Conservation (phyloP, 139 green algal species). For the Diplosphaera chodatii region DNA sequence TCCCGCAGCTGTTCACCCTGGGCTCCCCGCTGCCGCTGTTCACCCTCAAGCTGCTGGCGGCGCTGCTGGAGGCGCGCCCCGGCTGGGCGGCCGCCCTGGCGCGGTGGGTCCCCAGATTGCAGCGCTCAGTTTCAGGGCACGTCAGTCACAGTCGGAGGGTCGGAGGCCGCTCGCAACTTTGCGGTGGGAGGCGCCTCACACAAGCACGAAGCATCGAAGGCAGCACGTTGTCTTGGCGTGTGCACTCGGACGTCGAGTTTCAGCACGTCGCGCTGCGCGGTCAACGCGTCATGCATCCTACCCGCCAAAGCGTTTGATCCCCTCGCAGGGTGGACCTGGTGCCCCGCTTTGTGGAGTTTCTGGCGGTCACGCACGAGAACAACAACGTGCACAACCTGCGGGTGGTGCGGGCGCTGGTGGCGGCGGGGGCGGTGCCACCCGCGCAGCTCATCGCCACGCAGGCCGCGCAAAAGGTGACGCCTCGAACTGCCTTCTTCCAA, state of each 20-base stretch:
- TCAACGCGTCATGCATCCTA: no score
- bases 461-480: slow-evolving; percentile 17
- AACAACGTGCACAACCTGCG: slow-evolving; percentile 94
- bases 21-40: slow-evolving; percentile 88
- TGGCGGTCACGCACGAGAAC: slow-evolving; percentile 78
- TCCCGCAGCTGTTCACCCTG: slow-evolving; percentile 68
- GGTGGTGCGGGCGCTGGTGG: slow-evolving; percentile 68
- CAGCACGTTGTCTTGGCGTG: no score
- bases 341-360: slow-evolving; percentile 74
- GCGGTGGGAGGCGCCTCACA: no score
- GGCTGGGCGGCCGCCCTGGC: slow-evolving; percentile 3
- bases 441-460: slow-evolving; percentile 17
- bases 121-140: no score
- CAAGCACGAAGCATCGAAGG: no score
- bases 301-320: no score
- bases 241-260: no score
- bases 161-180: no score
- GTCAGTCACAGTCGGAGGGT: no score
- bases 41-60: slow-evolving; percentile 73
- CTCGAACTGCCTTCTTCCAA: no score
- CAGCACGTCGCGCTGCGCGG: no score
- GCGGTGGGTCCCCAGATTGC: no score
- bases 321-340: slow-evolving; percentile 56
- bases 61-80: slow-evolving; percentile 31
- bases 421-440: slow-evolving; percentile 18